Evolutionary conservation across 148 eudicot genomes (phyloP).

Genomic region (Spergularia marina): DNA sequence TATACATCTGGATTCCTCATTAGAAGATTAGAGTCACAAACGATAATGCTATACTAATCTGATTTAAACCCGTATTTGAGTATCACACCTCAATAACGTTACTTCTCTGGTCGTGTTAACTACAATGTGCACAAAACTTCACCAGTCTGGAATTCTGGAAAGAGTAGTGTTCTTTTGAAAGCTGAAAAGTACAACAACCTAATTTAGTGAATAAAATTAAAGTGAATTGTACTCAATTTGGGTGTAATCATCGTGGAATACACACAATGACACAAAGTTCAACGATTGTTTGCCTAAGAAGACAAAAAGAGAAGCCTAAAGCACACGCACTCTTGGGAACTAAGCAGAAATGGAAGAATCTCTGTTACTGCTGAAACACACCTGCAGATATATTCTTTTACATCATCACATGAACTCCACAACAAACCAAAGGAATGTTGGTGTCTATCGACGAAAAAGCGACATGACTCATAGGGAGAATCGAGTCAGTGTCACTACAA

Average conservation of each 20-base stretch:
- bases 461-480: too few species aligned
- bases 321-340: slow-evolving; percentile 1
- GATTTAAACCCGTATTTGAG: too few species aligned
- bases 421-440: background rate
- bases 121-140: too few species aligned
- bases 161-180: slow-evolving; percentile 8
- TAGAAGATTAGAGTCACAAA: too few species aligned
- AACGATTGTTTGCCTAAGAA: background rate
- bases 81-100: too few species aligned
- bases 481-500: too few species aligned
- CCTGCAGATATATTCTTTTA: slow-evolving; percentile 5
- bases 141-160: too few species aligned
- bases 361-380: background rate
- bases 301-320: slow-evolving; percentile 22
- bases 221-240: slow-evolving; percentile 13
- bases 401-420: slow-evolving; percentile 22
- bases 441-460: background rate
- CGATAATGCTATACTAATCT: too few species aligned
- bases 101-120: too few species aligned
- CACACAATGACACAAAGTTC: slow-evolving; percentile 4
- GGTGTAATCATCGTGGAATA: slow-evolving; percentile 5
- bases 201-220: slow-evolving; percentile 2
- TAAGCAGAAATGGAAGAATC: slow-evolving; percentile 5
- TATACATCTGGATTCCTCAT: too few species aligned
- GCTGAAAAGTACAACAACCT: slow-evolving; percentile 3